Percentiles rank a stretch among this genome's conserved stretches.
Evolutionary conservation across 164 flowering plant genomes (phyloP).

Genomic region (Amborella trichopoda): DNA sequence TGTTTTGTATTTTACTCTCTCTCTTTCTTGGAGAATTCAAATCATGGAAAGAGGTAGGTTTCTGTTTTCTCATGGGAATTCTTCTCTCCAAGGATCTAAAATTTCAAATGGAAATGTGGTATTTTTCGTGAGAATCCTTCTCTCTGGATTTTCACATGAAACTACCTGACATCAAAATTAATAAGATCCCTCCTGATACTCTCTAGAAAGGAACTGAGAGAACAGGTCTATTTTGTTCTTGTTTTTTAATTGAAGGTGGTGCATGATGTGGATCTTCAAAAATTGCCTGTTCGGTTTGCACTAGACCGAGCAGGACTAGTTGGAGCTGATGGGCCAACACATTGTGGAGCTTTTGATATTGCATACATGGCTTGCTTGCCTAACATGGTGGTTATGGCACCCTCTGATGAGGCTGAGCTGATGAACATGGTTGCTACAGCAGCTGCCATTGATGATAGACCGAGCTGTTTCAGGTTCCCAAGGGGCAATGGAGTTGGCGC

Average conservation of each 20-base stretch:
- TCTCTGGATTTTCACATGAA: too few species aligned
- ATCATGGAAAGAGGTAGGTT: too few species aligned
- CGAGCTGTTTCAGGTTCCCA: slow-evolving; percentile 86
- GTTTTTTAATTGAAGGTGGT: slow-evolving; percentile 40
- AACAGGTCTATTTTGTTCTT: too few species aligned
- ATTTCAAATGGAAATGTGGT: too few species aligned
- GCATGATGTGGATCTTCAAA: slow-evolving; percentile 93
- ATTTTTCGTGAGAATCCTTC: too few species aligned
- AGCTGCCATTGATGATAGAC: slow-evolving; percentile 74
- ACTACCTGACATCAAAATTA: too few species aligned
- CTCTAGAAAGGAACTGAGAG: too few species aligned
- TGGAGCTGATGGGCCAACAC: slow-evolving; percentile 97
- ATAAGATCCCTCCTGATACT: too few species aligned
- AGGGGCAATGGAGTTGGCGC: slow-evolving; percentile 81
- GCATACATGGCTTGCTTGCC: slow-evolving; percentile 95
- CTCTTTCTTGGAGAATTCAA: too few species aligned
- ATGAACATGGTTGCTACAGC: slow-evolving; percentile 96
- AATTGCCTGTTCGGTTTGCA: slow-evolving; percentile 83
- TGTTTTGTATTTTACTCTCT: too few species aligned
- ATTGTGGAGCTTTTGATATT: slow-evolving; percentile 90
- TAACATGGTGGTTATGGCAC: slow-evolving; percentile 96
- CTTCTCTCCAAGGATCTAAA: too few species aligned
- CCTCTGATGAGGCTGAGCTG: slow-evolving; percentile 78
- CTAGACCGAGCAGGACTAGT: slow-evolving; percentile 88
- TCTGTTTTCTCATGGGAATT: too few species aligned